Percentiles rank a stretch among this genome's conserved stretches.
These are phyloP conservation scores for Chrysoporthe deuterocubensis DNA, from an alignment of 2,329 filamentous ascomycete species.

Conservation along the genomic window DNA sequence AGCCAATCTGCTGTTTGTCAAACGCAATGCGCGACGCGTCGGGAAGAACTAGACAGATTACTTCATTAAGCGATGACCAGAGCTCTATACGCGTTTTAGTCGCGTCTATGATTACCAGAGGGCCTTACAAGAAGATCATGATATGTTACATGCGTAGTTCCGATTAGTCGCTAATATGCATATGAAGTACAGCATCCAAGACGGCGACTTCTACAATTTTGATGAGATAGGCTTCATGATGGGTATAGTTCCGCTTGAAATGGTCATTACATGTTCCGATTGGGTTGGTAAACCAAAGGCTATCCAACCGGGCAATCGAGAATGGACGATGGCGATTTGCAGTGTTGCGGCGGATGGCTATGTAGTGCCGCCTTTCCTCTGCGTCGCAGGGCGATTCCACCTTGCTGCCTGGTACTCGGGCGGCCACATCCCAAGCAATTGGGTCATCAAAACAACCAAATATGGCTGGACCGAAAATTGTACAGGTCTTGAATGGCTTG, in stretches of 20 bases:
- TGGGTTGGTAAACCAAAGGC: constrained; percentile 30
- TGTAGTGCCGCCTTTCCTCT: not conserved
- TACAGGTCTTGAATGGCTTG: not conserved
- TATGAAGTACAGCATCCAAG: constrained; percentile 33
- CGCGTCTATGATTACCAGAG: constrained; percentile 34
- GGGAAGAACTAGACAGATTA: constrained; percentile 31
- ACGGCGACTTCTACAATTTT: constrained; percentile 30
- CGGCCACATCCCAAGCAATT: not conserved
- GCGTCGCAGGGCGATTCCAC: not conserved
- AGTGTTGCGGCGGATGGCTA: not conserved
- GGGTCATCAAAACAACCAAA: not conserved
- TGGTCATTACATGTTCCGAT: constrained; percentile 36
- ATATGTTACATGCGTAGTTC: constrained; percentile 33
- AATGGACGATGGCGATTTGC: constrained; percentile 35
- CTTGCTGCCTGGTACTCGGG: not conserved
- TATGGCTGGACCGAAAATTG: not conserved
- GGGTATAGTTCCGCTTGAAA: constrained; percentile 33
- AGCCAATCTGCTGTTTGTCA: too few relatives aligned
- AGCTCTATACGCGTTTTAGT: constrained; percentile 33
- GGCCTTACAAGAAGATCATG: constrained; percentile 34
- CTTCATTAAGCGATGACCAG: constrained; percentile 36
- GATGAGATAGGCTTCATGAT: constrained; percentile 36
- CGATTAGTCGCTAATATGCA: constrained; percentile 28
- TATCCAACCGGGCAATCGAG: constrained; percentile 35
- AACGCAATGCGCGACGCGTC: too few relatives aligned